These are phyloP conservation scores for Xylaria intraflava DNA, from an alignment of 495 filamentous ascomycete species.

Conservation along the genomic window DNA sequence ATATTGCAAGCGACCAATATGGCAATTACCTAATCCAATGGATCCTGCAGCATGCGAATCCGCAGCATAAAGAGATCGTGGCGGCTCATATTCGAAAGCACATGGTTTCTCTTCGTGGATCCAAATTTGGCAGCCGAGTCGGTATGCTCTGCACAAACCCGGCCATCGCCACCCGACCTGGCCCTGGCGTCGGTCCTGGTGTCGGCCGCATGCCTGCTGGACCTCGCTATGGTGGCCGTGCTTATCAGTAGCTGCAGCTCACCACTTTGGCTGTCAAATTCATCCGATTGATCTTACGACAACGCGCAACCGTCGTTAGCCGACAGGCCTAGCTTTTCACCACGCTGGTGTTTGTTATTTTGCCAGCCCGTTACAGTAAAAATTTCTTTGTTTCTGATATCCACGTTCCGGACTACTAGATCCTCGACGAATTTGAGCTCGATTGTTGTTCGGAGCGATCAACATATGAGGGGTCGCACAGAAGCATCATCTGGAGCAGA, in stretches of 20 bases:
- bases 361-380: constrained; percentile 21
- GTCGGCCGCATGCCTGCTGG: constrained; percentile 52
- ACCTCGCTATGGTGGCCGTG: constrained; percentile 40
- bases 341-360: constrained; percentile 15
- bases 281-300: constrained; percentile 16
- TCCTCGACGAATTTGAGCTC: constrained; percentile 25
- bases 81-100: constrained; percentile 94
- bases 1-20: constrained; percentile 97
- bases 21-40: constrained; percentile 98
- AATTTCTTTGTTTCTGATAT: constrained; percentile 30
- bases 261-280: constrained; percentile 7
- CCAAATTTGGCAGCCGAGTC: constrained; percentile 96
- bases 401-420: constrained; percentile 25
- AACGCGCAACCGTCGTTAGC: constrained; percentile 13
- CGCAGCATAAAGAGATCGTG: constrained; percentile 87
- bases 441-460: constrained; percentile 23
- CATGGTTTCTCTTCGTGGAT: constrained; percentile 97
- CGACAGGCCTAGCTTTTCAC: constrained; percentile 2
- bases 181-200: constrained; percentile 62
- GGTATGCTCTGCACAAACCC: constrained; percentile 99
- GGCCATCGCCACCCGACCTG: constrained; percentile 73
- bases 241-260: constrained; percentile 45
- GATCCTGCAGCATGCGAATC: constrained; percentile 79
- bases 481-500: constrained; percentile 49
- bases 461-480: constrained; percentile 28